phyloP scores from a whole-genome alignment of 169 alveolate genomes.

The Plasmodium knowlesi region DNA sequence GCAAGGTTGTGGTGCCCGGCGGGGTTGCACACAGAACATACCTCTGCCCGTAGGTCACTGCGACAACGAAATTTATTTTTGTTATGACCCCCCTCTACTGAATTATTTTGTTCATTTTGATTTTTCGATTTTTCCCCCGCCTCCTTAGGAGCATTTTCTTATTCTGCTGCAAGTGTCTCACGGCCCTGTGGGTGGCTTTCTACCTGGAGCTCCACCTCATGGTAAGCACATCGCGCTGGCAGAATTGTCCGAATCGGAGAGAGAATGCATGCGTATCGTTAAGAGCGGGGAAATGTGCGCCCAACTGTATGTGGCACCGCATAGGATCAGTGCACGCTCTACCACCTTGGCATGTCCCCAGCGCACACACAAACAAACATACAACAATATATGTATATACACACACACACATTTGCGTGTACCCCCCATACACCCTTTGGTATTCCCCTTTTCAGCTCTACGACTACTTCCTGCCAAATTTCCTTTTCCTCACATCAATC shows the following conservation, averaged over 20 bases:
- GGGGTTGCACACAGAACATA: not conserved
- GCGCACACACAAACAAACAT: not conserved
- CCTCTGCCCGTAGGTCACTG: not conserved
- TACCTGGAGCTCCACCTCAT: conserved; percentile 20
- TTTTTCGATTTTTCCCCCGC: not conserved
- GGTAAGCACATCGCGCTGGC: conserved; percentile 11
- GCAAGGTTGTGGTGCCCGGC: not conserved
- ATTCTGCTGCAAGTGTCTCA: conserved; percentile 13
- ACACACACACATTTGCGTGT: not conserved
- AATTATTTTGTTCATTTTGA: not conserved
- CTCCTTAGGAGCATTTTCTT: conserved; percentile 14
- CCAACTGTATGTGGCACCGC: not conserved
- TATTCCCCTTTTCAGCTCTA: conserved; percentile 44
- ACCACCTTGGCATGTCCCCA: too few relatives aligned
- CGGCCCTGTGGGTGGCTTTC: conserved; percentile 37
- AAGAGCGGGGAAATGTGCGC: not conserved
- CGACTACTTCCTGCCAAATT: conserved; percentile 57
- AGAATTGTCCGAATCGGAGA: not conserved
- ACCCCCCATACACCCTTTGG: not conserved
- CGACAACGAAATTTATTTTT: not conserved
- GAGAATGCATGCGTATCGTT: not conserved
- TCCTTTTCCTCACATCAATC: not conserved
- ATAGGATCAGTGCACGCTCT: too few relatives aligned
- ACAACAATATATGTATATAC: not conserved
- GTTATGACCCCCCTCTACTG: not conserved